Percentiles rank a stretch among this genome's conserved stretches.
phyloP scores from a whole-genome alignment of 441 rosid species.

The Theobroma grandiflorum region DNA sequence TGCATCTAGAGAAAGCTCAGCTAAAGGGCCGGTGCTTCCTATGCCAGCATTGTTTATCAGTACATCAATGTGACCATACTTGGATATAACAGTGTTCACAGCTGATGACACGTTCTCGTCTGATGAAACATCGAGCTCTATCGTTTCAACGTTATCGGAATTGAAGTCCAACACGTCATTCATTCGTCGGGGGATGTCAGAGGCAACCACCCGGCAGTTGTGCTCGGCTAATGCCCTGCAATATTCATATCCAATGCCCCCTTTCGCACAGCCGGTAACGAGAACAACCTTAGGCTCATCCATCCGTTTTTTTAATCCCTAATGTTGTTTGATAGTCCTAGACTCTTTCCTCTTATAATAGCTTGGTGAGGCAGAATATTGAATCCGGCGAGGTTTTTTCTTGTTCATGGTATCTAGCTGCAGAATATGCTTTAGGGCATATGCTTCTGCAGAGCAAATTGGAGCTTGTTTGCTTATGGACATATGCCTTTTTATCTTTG shows the following conservation, averaged over 20 bases:
- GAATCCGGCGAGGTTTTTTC: conserved; percentile 14
- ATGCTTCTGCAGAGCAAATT: conserved; percentile 27
- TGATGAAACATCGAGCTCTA: conserved; percentile 63
- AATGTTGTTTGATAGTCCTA: background rate
- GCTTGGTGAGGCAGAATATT: conserved; percentile 6
- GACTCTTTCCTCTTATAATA: conserved; percentile 5
- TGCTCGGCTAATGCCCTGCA: conserved; percentile 65
- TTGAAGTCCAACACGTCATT: conserved; percentile 50
- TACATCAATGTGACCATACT: conserved; percentile 52
- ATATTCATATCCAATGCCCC: conserved; percentile 72
- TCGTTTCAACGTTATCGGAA: conserved; percentile 37
- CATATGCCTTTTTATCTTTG: background rate
- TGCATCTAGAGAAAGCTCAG: conserved; percentile 53
- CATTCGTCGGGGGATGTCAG: conserved; percentile 51
- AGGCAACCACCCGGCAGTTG: conserved; percentile 64
- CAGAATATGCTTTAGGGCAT: conserved; percentile 43
- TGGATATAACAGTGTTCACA: conserved; percentile 43
- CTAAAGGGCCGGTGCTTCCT: conserved; percentile 60
- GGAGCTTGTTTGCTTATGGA: background rate
- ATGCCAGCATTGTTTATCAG: conserved; percentile 64
- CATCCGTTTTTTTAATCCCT: conserved; percentile 27
- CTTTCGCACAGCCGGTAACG: conserved; percentile 71
- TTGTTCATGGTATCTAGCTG: conserved; percentile 5
- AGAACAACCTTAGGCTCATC: conserved; percentile 55
- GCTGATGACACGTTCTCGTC: conserved; percentile 53